A percentile compares a stretch with the other conserved stretches of the same genome.
Evolutionary conservation across 2,329 filamentous ascomycete species (phyloP).

Genomic region (Claviceps monticola): DNA sequence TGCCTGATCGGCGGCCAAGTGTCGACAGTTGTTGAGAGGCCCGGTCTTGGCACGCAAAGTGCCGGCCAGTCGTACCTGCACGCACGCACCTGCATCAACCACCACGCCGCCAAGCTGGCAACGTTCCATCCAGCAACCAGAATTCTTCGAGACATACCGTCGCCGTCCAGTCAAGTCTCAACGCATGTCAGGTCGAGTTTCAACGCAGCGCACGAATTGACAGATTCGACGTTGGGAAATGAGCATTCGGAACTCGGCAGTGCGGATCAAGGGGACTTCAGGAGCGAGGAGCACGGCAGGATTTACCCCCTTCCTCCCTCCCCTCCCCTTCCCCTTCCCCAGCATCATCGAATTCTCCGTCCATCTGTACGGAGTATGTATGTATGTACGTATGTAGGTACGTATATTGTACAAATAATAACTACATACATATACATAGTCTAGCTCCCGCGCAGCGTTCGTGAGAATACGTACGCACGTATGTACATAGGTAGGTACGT

Average conservation of each 20-base stretch:
- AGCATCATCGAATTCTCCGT: neutral
- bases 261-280: neutral
- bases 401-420: too few species aligned
- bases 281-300: slow-evolving; percentile 1
- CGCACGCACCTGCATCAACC: too few species aligned
- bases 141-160: neutral
- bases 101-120: too few species aligned
- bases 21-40: too few species aligned
- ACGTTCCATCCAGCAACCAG: too few species aligned
- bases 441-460: neutral
- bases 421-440: neutral
- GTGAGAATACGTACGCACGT: neutral
- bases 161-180: neutral
- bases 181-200: neutral
- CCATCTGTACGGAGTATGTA: neutral
- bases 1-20: neutral
- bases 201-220: neutral
- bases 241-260: neutral
- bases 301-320: neutral
- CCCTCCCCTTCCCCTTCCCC: neutral
- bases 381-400: too few species aligned
- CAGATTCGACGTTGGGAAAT: neutral
- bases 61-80: too few species aligned
- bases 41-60: too few species aligned
- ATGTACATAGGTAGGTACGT: neutral